These are phyloP conservation scores for Monotropa hypopitys DNA, from an alignment of 179 eudicot species.

Conservation along the genomic window DNA sequence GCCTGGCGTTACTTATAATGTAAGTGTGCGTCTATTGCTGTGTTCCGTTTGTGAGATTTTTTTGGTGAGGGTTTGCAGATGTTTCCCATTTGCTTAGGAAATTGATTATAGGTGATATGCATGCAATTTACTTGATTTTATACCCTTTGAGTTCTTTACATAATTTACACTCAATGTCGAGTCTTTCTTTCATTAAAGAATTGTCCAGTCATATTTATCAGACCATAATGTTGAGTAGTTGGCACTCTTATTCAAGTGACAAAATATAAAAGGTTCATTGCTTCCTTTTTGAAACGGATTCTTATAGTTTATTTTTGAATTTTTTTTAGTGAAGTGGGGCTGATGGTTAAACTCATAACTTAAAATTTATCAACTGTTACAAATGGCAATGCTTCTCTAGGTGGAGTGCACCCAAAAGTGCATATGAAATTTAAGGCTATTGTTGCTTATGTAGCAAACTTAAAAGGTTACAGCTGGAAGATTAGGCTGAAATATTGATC, in stretches of 20 bases:
- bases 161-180: not conserved
- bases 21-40: slow-evolving; percentile 14
- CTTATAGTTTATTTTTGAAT: not conserved
- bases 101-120: not conserved
- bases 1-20: slow-evolving; percentile 72
- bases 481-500: not conserved
- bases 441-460: not conserved
- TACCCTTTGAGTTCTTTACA: not conserved
- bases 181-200: not conserved
- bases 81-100: not conserved
- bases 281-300: not conserved
- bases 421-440: not conserved
- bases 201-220: not conserved
- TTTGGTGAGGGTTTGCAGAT: not conserved
- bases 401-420: not conserved
- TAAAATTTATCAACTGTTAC: not conserved
- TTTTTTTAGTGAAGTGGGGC: not conserved
- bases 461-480: too few species aligned
- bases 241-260: not conserved
- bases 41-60: not conserved
- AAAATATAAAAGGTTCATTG: not conserved
- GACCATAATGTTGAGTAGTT: not conserved
- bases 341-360: not conserved
- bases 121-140: not conserved
- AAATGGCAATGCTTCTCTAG: not conserved